A percentile compares a stretch with the other conserved stretches of the same genome.
These are phyloP conservation scores for Trichoderma cornu-damae DNA, from an alignment of 2,329 filamentous ascomycete genomes.

Conservation along the genomic window DNA sequence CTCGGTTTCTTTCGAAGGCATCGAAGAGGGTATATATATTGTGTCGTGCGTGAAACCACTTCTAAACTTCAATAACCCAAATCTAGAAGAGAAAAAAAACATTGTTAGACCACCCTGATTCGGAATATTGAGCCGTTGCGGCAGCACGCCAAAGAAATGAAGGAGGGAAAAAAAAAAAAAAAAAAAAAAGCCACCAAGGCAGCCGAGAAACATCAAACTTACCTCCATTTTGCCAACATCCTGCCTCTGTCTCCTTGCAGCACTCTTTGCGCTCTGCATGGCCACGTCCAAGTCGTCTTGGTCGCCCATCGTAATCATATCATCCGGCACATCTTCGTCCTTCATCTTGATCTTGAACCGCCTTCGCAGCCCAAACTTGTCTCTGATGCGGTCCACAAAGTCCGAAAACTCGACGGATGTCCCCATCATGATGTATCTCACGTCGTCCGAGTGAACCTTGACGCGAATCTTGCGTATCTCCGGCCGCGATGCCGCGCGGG, in stretches of 20 bases:
- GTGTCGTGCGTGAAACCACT: conserved; percentile 3
- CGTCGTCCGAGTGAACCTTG: conserved; percentile 89
- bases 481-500: conserved; percentile 53
- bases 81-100: conserved; percentile 33
- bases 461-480: conserved; percentile 76
- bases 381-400: conserved; percentile 71
- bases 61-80: conserved; percentile 43
- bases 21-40: conserved; percentile 15
- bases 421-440: conserved; percentile 84
- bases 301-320: conserved; percentile 96
- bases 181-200: conserved; percentile 18
- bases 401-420: conserved; percentile 68
- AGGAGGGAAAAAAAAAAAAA: background rate
- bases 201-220: conserved; percentile 36
- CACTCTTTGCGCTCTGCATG: conserved; percentile 61
- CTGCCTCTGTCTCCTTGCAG: conserved; percentile 65
- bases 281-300: conserved; percentile 94
- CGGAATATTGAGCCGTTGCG: background rate
- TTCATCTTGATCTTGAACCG: conserved; percentile 85
- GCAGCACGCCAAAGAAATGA: background rate
- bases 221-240: conserved; percentile 96
- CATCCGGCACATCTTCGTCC: conserved; percentile 70
- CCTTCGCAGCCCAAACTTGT: conserved; percentile 75
- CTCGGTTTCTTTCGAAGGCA: background rate
- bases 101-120: conserved; percentile 24